These are phyloP conservation scores for Botrytis medusae DNA, from an alignment of 2,329 filamentous ascomycete species.

Conservation along the genomic window DNA sequence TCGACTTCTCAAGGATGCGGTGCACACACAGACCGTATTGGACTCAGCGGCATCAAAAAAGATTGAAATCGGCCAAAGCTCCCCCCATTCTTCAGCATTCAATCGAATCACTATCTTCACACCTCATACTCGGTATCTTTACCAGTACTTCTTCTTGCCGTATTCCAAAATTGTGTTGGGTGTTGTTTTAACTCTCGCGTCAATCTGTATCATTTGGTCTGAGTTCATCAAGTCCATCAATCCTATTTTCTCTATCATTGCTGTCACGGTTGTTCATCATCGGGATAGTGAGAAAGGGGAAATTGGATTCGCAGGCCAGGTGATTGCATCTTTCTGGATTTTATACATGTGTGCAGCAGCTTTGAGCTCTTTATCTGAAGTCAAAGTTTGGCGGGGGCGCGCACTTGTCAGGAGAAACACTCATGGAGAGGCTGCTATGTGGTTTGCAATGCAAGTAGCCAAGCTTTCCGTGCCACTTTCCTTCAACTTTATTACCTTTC, in stretches of 20 bases:
- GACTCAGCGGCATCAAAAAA: conserved; percentile 79
- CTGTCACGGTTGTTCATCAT: conserved; percentile 58
- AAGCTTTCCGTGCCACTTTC: conserved; percentile 88
- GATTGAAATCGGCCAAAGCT: conserved; percentile 68
- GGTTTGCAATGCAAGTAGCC: conserved; percentile 92
- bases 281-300: conserved; percentile 66
- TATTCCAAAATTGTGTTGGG: conserved; percentile 64
- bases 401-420: conserved; percentile 89
- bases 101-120: conserved; percentile 64
- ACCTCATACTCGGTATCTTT: conserved; percentile 77
- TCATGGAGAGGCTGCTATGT: conserved; percentile 88
- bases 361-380: conserved; percentile 82
- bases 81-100: conserved; percentile 55
- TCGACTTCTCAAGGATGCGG: conserved; percentile 69
- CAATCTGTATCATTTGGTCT: conserved; percentile 85
- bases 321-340: conserved; percentile 84
- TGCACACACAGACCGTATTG: conserved; percentile 75
- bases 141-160: conserved; percentile 74
- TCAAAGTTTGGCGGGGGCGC: conserved; percentile 96
- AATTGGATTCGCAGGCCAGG: conserved; percentile 82
- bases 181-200: conserved; percentile 69
- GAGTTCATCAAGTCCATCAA: conserved; percentile 84
- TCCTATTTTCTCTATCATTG: conserved; percentile 71
- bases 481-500: conserved; percentile 95
- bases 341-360: conserved; percentile 94